Conservation (phyloP, 1,139 yeast genomes). For the Geotrichum fermentans region DNA sequence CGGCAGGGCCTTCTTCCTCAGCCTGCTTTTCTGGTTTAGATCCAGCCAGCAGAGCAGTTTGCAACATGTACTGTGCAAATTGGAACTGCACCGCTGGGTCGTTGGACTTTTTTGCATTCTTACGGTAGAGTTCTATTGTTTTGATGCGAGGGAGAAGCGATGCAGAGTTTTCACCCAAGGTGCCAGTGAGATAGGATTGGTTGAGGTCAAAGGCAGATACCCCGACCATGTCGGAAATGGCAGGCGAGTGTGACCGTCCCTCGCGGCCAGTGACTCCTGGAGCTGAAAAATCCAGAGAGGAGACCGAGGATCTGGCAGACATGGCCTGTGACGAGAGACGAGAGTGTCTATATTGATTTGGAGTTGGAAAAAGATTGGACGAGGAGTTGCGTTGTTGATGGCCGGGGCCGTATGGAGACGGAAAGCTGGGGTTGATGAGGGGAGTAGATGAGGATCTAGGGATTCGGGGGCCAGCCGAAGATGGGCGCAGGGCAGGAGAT, state of each 20-base stretch:
- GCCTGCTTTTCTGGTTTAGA: conserved; percentile 10
- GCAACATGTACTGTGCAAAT: conserved; percentile 86
- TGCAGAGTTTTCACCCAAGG: conserved; percentile 33
- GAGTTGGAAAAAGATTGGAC: conserved; percentile 5
- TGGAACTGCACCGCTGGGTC: conserved; percentile 85
- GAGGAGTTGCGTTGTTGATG: conserved; percentile 14
- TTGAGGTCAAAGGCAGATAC: conserved; percentile 33
- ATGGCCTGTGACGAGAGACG: conserved; percentile 9
- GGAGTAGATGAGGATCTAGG: conserved; percentile 18
- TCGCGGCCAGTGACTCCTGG: conserved; percentile 12
- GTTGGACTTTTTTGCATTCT: conserved; percentile 77
- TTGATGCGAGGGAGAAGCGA: conserved; percentile 68
- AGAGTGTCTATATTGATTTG: not conserved
- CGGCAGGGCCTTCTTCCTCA: conserved; percentile 9
- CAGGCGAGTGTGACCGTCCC: conserved; percentile 23
- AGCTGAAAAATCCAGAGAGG: conserved; percentile 14
- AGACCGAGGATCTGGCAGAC: conserved; percentile 15
- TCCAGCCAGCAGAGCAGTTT: conserved; percentile 56
- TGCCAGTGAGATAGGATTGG: conserved; percentile 34
- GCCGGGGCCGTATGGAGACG: conserved; percentile 12
- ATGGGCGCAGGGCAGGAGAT: conserved; percentile 2
- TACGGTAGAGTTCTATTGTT: conserved; percentile 80
- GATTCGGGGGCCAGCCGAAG: conserved; percentile 5
- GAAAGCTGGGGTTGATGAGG: conserved; percentile 1
- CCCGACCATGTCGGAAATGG: conserved; percentile 27